Evolutionary conservation across 2,329 filamentous ascomycete species (phyloP), one percentile per base, ranked within the genome.

Genomic region (Capronia epimyces): DNA sequence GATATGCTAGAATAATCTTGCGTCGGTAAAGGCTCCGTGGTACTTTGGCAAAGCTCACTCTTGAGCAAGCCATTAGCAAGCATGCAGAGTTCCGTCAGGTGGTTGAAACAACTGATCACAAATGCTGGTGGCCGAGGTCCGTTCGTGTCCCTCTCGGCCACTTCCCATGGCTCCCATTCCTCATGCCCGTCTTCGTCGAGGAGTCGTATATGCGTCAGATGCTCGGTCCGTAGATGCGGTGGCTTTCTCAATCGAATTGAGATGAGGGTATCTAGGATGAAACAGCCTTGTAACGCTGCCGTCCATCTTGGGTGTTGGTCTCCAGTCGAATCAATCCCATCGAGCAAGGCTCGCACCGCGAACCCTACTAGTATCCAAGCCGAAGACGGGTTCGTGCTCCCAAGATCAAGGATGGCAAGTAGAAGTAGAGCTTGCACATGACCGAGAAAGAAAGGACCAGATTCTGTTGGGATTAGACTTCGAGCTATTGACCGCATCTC

Each of bases 91-190:
- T 68, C 66, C 0, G 76, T 63, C 15, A 80, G 65, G 22, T 69
- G 67, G 53, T 80, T 80, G 61, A 79, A 78, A 4, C 72, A 76
- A 60, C 77, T 80, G 18, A 77, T 62, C 3, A 71, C 68, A 39
- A 75, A 68, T 10, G 74, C 66, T 3, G 69, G 70, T 9, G 69
- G 66, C 63, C 60, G 42, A 56, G 49, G 20, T 62, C 58, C 49
- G 63, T 55, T 54, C 50, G 72, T 60, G 52, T 73, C 72, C 18
- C 42, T 20, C 15, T 22, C 36, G 32, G 43, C 32, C 21, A 81
- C 78, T 15, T 74, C 73, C 85, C 85, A 89, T 1, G 82, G 80
- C 57, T 85, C 81, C 84, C 84, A 88, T 67, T 88, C 84, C 61
- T 88, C 85, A 16, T 84, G 68, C 1, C 82, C 82, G 59, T 86